Evolutionary conservation across 2,329 filamentous ascomycete genomes (phyloP).

Genomic region (Neopestalotiopsis sp.): DNA sequence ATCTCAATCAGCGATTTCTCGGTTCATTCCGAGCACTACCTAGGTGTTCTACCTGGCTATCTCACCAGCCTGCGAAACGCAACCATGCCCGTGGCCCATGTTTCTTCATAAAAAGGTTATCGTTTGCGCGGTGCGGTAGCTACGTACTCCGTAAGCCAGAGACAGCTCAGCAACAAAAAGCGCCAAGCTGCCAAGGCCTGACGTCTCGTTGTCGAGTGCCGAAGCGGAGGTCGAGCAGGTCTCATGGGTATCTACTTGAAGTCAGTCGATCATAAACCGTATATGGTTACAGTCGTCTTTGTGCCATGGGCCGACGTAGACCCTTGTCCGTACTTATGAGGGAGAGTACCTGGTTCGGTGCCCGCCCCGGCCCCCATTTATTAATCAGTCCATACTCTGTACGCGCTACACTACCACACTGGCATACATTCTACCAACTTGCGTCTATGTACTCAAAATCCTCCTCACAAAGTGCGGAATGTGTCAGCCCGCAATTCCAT

Average conservation of each 20-base stretch:
- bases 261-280: constrained; percentile 2
- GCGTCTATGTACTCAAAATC: neutral
- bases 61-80: neutral
- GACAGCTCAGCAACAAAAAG: neutral
- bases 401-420: neutral
- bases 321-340: constrained; percentile 13
- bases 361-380: neutral
- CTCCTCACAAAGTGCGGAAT: constrained; percentile 2
- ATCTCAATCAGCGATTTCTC: neutral
- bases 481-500: constrained; percentile 9
- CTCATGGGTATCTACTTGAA: constrained; percentile 14
- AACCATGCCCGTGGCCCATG: neutral
- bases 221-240: neutral
- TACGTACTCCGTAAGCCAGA: neutral
- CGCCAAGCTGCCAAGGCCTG: neutral
- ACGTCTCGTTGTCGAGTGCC: constrained; percentile 7
- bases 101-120: too few relatives aligned
- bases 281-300: constrained; percentile 3
- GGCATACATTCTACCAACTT: neutral
- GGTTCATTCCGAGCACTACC: constrained; percentile 4
- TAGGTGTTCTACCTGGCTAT: neutral
- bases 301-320: constrained; percentile 14
- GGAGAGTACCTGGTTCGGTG: constrained; percentile 7
- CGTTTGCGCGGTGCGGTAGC: too few relatives aligned
- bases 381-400: neutral